Evolutionary conservation across 176 grass and related monocot species (phyloP).

Genomic region (Carex parvula): DNA sequence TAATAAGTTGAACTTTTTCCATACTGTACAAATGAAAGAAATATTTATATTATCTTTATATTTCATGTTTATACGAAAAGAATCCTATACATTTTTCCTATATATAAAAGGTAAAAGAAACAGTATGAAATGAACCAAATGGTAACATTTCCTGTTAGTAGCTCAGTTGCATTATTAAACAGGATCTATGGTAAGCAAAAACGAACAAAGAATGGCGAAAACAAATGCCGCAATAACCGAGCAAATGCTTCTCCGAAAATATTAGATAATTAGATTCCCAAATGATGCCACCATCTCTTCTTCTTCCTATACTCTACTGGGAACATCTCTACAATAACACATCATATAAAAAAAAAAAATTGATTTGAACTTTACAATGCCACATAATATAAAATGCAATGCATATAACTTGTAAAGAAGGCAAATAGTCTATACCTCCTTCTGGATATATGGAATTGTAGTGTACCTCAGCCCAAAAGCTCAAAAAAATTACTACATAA

Average conservation of each 20-base stretch:
- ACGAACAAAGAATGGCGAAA: background rate
- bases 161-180: conserved; percentile 1
- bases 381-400: background rate
- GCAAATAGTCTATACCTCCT: conserved; percentile 51
- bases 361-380: conserved; percentile 39
- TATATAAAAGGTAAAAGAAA: background rate
- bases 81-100: conserved; percentile 1
- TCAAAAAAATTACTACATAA: conserved; percentile 78
- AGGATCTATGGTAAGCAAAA: background rate
- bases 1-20: background rate
- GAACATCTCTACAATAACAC: too few species aligned
- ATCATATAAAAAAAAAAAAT: too few species aligned
- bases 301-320: conserved; percentile 19
- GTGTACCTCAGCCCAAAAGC: conserved; percentile 91
- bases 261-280: background rate
- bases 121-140: background rate
- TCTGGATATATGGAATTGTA: conserved; percentile 88
- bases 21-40: conserved; percentile 4
- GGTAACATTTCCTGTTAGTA: background rate
- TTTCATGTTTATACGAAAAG: background rate
- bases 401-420: background rate
- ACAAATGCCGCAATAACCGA: background rate
- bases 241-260: background rate
- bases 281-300: conserved; percentile 76
- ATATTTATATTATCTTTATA: background rate